These are phyloP conservation scores for Cyberlindnera galapagoensis DNA, from an alignment of 805 yeast species.

Conservation along the genomic window DNA sequence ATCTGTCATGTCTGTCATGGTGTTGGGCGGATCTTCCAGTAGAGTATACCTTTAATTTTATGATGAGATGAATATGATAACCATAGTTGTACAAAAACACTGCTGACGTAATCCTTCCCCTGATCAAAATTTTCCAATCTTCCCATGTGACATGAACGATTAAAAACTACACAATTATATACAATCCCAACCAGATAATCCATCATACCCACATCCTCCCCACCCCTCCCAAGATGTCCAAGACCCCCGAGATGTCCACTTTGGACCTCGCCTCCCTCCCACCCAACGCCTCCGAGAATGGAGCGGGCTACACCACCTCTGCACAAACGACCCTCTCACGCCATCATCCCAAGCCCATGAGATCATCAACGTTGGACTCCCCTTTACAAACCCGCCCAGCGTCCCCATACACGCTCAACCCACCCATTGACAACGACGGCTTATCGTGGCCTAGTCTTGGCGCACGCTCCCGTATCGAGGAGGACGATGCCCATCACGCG, in stretches of 20 bases:
- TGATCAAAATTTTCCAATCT: too few species aligned
- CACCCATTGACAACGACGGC: constrained; percentile 87
- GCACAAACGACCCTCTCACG: constrained; percentile 14
- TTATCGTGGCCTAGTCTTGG: constrained; percentile 92
- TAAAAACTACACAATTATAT: too few species aligned
- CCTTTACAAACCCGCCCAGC: constrained; percentile 75
- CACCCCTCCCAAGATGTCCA: constrained; percentile 8
- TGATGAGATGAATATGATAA: too few species aligned
- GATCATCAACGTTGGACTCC: constrained; percentile 33
- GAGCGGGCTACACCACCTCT: constrained; percentile 16
- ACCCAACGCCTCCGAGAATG: constrained; percentile 13
- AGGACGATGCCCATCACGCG: constrained; percentile 54
- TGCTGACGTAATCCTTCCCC: too few species aligned
- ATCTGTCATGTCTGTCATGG: constrained; percentile 7
- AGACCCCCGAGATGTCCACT: constrained; percentile 12
- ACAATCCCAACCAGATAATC: too few species aligned
- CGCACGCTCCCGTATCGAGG: constrained; percentile 70
- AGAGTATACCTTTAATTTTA: neutral
- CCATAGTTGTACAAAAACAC: too few species aligned
- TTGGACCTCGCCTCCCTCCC: constrained; percentile 8
- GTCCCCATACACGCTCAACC: constrained; percentile 73
- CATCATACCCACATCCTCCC: too few species aligned
- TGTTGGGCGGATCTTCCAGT: constrained; percentile 8
- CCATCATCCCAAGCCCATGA: constrained; percentile 9
- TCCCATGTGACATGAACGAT: too few species aligned